Evolutionary conservation across 1,284 basidiomycete genomes (phyloP).

Genomic region (Rhodotorula sp.): DNA sequence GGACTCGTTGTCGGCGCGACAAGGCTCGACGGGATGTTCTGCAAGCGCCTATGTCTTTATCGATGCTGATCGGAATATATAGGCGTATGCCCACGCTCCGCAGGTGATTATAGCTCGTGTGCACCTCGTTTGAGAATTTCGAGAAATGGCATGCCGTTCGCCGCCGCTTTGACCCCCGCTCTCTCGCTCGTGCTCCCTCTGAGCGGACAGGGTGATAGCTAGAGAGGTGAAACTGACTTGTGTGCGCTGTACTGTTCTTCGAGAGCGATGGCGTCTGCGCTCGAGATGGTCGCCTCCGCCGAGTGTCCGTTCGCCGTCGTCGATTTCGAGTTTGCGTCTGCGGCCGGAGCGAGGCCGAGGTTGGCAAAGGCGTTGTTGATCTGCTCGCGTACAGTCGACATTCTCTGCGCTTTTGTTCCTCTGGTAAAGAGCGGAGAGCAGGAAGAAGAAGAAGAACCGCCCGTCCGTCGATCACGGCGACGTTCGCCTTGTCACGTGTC

Average conservation of each 20-base stretch:
- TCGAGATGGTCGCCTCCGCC: conserved; percentile 40
- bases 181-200: too few relatives aligned
- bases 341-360: conserved; percentile 13
- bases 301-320: background rate
- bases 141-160: background rate
- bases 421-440: background rate
- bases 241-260: conserved; percentile 83
- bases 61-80: background rate
- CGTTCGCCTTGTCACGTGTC: too few relatives aligned
- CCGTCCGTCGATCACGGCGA: too few relatives aligned
- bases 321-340: background rate
- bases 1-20: background rate
- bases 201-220: background rate
- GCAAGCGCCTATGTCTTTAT: conserved; percentile 3
- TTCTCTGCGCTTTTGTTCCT: background rate
- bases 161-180: background rate
- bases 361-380: conserved; percentile 19
- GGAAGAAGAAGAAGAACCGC: background rate
- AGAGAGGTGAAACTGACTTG: conserved; percentile 58
- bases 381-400: conserved; percentile 10
- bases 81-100: conserved; percentile 3
- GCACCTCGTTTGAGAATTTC: background rate
- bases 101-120: background rate
- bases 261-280: conserved; percentile 69
- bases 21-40: background rate